Evolutionary conservation across 1,284 basidiomycete species (phyloP), one percentile per base, ranked within the genome.

Genomic region (Omphalotus olearius): DNA sequence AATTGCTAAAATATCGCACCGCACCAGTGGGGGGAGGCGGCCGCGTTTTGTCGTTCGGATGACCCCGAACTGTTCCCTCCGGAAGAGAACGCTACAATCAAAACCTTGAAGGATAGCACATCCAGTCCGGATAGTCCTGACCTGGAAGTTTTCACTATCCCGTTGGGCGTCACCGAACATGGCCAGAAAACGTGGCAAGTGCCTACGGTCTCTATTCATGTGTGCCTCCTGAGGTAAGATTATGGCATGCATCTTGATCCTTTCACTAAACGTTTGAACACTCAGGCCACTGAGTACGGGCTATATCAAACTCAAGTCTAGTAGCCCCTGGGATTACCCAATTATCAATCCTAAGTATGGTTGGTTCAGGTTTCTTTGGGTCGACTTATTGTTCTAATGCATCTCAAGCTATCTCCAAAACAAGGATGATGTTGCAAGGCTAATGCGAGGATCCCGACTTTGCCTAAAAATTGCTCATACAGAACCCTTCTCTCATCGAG

Each of bases 61-160:
- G 79, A 86, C 52, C 72, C 72, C 1, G 60, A 52, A 7, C 60
- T 84, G 35, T 85, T 83, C 60, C 75, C 76, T 10, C 41, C 52
- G 2, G 25, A 47, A 25, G 65, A 78, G 47, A 76, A 68, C 56
- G 63, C 67, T 1, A 65, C 69, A 17, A 66, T 62, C 18, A 37
- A 23, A 23, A 28, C 30, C 5, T 62, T 79, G 6, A 66, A 71
- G 52, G 83, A 85, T 57, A 71, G 69, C 38, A 81, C 78, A 0
- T 82, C 83, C 1, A 79, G 72, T 1, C 61, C 71, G 1, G 68
- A 72, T 4, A 77, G 79, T 26, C 83, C 84, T 2, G 83, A 86
- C 52, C 63, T 86, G n/a, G 84, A 87, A 57, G 45, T 85, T 16
- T 76, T 85, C 59, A 62, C 70, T 4, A 68, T 72, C 1, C 72